These are phyloP conservation scores for Trichosporon inkin DNA, from an alignment of 1,284 basidiomycete species.

Conservation along the genomic window DNA sequence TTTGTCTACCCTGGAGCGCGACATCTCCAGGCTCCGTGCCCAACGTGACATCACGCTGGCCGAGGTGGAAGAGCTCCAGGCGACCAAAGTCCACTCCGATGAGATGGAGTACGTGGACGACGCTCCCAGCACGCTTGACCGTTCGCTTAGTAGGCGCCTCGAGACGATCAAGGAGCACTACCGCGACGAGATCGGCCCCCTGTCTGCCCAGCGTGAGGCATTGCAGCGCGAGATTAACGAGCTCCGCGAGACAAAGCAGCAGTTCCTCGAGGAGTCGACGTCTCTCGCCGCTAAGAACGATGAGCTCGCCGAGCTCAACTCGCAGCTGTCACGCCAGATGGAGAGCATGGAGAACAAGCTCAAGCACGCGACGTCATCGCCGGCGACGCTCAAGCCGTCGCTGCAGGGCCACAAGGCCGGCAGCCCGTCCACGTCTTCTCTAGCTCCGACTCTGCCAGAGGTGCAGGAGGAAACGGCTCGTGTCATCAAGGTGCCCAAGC, in stretches of 20 bases:
- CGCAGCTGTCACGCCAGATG: constrained; percentile 70
- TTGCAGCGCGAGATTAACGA: constrained; percentile 79
- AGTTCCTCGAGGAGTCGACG: constrained; percentile 84
- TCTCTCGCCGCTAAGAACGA: constrained; percentile 87
- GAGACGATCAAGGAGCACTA: constrained; percentile 86
- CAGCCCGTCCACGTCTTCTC: constrained; percentile 50
- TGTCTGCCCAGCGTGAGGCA: constrained; percentile 74
- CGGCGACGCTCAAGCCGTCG: constrained; percentile 16
- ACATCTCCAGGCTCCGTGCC: constrained; percentile 78
- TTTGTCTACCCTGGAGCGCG: constrained; percentile 72
- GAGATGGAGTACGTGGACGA: constrained; percentile 28
- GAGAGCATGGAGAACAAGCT: constrained; percentile 55
- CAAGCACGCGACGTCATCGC: constrained; percentile 31
- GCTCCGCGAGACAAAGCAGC: constrained; percentile 77
- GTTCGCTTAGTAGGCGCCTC: constrained; percentile 77
- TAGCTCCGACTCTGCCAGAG: constrained; percentile 46
- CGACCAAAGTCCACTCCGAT: constrained; percentile 7
- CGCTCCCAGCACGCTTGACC: constrained; percentile 54
- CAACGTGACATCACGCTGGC: constrained; percentile 88
- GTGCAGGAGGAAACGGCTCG: constrained; percentile 48
- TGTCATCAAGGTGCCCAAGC: constrained; percentile 49
- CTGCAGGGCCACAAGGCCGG: constrained; percentile 37
- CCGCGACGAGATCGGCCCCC: constrained; percentile 74
- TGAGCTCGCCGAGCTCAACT: constrained; percentile 78
- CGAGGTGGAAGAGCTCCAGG: constrained; percentile 84